phyloP scores from a whole-genome alignment of 2,329 filamentous ascomycete species.

The Apiospora arundinis region DNA sequence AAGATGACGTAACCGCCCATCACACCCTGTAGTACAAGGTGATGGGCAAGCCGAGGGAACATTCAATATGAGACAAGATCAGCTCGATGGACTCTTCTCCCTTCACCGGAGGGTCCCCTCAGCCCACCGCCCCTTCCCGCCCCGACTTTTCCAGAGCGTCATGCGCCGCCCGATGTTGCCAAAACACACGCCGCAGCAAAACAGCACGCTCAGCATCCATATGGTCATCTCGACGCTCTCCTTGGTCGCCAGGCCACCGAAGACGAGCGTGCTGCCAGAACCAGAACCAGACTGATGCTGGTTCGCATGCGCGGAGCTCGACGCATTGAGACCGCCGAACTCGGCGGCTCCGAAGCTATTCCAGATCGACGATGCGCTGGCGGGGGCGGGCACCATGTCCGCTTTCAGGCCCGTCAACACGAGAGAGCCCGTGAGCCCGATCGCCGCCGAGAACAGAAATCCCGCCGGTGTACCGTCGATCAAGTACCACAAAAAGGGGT shows the following conservation, averaged over 20 bases:
- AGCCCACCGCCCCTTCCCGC: conserved; percentile 53
- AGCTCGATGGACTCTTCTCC: background rate
- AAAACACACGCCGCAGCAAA: conserved; percentile 94
- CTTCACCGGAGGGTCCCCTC: conserved; percentile 20
- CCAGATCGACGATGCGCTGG: conserved; percentile 40
- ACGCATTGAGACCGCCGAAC: conserved; percentile 33
- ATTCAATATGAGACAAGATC: conserved; percentile 6
- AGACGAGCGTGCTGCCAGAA: conserved; percentile 40
- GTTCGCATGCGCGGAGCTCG: conserved; percentile 33
- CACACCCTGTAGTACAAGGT: background rate
- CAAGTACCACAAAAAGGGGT: conserved; percentile 94
- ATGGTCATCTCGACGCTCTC: conserved; percentile 75
- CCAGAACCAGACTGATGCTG: conserved; percentile 22
- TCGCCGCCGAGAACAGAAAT: conserved; percentile 76
- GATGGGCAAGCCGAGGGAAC: background rate
- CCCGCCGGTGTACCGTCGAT: conserved; percentile 90
- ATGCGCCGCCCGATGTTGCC: conserved; percentile 90
- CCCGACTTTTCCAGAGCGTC: conserved; percentile 57
- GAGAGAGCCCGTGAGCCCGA: conserved; percentile 77
- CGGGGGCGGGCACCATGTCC: conserved; percentile 75
- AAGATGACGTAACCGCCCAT: background rate
- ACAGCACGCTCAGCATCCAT: conserved; percentile 93
- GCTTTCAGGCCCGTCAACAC: conserved; percentile 78
- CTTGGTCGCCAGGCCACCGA: conserved; percentile 63
- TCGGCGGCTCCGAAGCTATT: background rate